Conservation (phyloP, 1,284 basidiomycete genomes). For the Singerocomus inundabilis region DNA sequence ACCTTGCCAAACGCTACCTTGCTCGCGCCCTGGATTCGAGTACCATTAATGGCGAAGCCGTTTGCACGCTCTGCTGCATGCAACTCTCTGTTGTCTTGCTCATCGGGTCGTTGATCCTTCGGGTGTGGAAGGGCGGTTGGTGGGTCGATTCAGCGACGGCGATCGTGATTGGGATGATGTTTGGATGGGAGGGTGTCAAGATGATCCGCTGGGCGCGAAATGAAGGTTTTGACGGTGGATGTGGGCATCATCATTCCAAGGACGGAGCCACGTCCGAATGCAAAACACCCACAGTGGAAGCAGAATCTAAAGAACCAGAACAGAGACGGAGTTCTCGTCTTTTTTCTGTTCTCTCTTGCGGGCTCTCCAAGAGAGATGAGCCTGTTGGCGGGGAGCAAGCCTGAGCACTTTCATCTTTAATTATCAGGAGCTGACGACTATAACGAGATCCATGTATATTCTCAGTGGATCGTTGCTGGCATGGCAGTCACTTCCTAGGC, state of each 20-base stretch:
- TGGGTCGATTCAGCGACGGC: slow-evolving; percentile 47
- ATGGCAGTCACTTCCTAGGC: not conserved
- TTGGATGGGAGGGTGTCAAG: slow-evolving; percentile 43
- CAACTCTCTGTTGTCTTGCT: slow-evolving; percentile 39
- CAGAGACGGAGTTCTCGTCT: not conserved
- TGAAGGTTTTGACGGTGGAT: slow-evolving; percentile 40
- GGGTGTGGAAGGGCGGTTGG: slow-evolving; percentile 44
- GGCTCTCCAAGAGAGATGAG: not conserved
- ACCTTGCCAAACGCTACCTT: slow-evolving; percentile 45
- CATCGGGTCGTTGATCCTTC: slow-evolving; percentile 36
- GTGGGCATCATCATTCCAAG: slow-evolving; percentile 14
- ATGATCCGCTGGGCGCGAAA: slow-evolving; percentile 39
- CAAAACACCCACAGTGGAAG: not conserved
- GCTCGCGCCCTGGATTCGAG: slow-evolving; percentile 44
- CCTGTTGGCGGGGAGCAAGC: not conserved
- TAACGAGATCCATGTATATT: not conserved
- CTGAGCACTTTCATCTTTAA: not conserved
- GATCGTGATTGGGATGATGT: slow-evolving; percentile 39
- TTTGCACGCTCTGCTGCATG: slow-evolving; percentile 36
- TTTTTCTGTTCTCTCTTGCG: not conserved
- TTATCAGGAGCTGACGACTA: not conserved
- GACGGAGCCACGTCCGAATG: not conserved
- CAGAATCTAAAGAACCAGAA: not conserved
- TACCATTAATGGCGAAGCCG: slow-evolving; percentile 42
- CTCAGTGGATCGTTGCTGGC: not conserved